phyloP scores from a whole-genome alignment of 179 eudicot genomes.

The Amaranthus tricolor region DNA sequence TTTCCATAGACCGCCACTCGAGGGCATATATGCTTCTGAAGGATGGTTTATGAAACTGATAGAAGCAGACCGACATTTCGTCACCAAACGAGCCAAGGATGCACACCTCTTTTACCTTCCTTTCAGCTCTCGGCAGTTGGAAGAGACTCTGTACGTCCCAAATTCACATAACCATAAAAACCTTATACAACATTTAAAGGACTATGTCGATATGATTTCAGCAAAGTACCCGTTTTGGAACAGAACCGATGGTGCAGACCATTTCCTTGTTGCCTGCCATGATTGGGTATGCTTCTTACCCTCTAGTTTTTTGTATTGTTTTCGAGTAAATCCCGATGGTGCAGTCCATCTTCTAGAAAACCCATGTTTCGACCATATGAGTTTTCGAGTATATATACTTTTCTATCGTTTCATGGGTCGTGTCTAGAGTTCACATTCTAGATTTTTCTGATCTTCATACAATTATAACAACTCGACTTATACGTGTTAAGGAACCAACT shows the following conservation, averaged over 20 bases:
- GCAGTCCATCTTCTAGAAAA: too few relatives aligned
- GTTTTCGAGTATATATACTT: too few relatives aligned
- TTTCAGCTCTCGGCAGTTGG: conserved; percentile 49
- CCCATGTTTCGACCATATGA: too few relatives aligned
- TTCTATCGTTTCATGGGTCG: too few relatives aligned
- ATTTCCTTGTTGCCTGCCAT: conserved; percentile 59
- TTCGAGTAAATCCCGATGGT: too few relatives aligned
- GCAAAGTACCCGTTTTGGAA: conserved; percentile 54
- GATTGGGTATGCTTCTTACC: conserved; percentile 45
- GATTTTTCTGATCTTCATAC: too few relatives aligned
- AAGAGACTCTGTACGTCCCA: conserved; percentile 44
- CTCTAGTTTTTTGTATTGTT: too few relatives aligned
- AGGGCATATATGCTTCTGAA: conserved; percentile 59
- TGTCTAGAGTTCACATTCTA: too few relatives aligned
- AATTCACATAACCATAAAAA: conserved; percentile 48
- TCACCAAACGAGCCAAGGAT: conserved; percentile 36
- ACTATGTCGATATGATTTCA: conserved; percentile 36
- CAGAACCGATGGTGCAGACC: conserved; percentile 57
- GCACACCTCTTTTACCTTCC: conserved; percentile 66
- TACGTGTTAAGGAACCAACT: too few relatives aligned
- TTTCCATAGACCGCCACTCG: conserved; percentile 50
- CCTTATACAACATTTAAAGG: conserved; percentile 40
- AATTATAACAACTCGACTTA: too few relatives aligned
- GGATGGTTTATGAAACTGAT: conserved; percentile 64
- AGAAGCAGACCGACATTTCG: conserved; percentile 43